These are phyloP conservation scores for Knufia petricola DNA, from an alignment of 2,329 filamentous ascomycete species.

Conservation along the genomic window DNA sequence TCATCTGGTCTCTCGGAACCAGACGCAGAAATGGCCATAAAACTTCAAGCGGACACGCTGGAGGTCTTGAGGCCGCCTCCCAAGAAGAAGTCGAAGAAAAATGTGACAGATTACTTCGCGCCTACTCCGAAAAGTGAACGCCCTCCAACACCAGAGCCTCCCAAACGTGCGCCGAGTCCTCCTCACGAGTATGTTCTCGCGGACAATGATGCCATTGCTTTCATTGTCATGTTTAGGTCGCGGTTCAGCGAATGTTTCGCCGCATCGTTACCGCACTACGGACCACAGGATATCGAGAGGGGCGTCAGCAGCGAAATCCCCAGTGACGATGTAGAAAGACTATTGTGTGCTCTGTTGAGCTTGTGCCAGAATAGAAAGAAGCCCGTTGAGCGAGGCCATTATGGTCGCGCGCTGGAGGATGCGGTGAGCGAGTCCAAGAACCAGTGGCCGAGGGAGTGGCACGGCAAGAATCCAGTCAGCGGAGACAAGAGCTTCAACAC, in stretches of 20 bases:
- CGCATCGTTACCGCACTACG: slow-evolving; percentile 77
- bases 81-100: slow-evolving; percentile 23
- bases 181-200: slow-evolving; percentile 82
- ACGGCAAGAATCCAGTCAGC: slow-evolving; percentile 69
- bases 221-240: slow-evolving; percentile 95
- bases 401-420: slow-evolving; percentile 87
- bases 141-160: slow-evolving; percentile 51
- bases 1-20: slow-evolving; percentile 52
- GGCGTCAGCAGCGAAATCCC: slow-evolving; percentile 70
- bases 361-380: slow-evolving; percentile 95
- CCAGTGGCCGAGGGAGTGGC: slow-evolving; percentile 84
- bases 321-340: slow-evolving; percentile 73
- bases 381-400: slow-evolving; percentile 94
- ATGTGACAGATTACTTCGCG: slow-evolving; percentile 41
- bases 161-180: slow-evolving; percentile 77
- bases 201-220: slow-evolving; percentile 90
- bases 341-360: slow-evolving; percentile 80
- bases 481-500: slow-evolving; percentile 71
- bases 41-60: slow-evolving; percentile 19
- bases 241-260: slow-evolving; percentile 86
- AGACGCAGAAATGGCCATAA: slow-evolving; percentile 41
- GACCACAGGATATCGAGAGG: slow-evolving; percentile 87
- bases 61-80: slow-evolving; percentile 25
- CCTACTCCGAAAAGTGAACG: slow-evolving; percentile 29
- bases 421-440: slow-evolving; percentile 72